Conservation (phyloP, 495 filamentous ascomycete genomes). For the Sordaria brevicollis region DNA sequence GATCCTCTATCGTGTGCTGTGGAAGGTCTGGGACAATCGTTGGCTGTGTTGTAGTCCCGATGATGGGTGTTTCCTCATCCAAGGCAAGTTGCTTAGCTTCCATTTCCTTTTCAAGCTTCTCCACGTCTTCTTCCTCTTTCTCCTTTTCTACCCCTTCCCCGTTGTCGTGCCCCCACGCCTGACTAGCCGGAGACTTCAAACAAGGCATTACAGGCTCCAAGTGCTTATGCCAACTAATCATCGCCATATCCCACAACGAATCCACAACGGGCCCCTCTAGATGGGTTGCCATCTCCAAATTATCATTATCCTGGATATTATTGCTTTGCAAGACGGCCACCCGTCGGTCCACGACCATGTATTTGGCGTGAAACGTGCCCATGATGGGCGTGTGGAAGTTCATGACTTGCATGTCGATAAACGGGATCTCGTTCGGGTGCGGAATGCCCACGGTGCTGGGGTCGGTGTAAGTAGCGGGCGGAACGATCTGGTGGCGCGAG, state of each 20-base stretch:
- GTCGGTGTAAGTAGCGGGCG: constrained; percentile 45
- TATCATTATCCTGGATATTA: constrained; percentile 71
- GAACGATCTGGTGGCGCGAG: constrained; percentile 52
- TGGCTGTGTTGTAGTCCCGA: not conserved
- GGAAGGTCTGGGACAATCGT: constrained; percentile 28
- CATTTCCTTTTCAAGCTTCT: not conserved
- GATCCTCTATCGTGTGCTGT: constrained; percentile 46
- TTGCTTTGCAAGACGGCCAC: constrained; percentile 61
- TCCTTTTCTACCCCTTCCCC: not conserved
- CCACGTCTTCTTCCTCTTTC: not conserved
- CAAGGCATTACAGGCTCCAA: constrained; percentile 53
- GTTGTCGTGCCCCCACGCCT: constrained; percentile 9
- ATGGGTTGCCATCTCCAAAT: constrained; percentile 71
- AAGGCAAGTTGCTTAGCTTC: not conserved
- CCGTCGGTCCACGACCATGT: constrained; percentile 62
- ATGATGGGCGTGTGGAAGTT: constrained; percentile 64
- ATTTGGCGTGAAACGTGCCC: constrained; percentile 71
- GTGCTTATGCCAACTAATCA: constrained; percentile 60
- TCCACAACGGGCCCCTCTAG: constrained; percentile 70
- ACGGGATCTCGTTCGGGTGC: constrained; percentile 49
- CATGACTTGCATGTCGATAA: constrained; percentile 61
- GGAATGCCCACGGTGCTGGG: constrained; percentile 47
- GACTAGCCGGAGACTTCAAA: constrained; percentile 38
- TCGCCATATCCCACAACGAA: constrained; percentile 58
- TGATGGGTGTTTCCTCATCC: not conserved